Evolutionary conservation across 371 early-diverging fungal genomes (phyloP), one percentile per base, ranked within the genome.

Genomic region (Blakeslea trispora): DNA sequence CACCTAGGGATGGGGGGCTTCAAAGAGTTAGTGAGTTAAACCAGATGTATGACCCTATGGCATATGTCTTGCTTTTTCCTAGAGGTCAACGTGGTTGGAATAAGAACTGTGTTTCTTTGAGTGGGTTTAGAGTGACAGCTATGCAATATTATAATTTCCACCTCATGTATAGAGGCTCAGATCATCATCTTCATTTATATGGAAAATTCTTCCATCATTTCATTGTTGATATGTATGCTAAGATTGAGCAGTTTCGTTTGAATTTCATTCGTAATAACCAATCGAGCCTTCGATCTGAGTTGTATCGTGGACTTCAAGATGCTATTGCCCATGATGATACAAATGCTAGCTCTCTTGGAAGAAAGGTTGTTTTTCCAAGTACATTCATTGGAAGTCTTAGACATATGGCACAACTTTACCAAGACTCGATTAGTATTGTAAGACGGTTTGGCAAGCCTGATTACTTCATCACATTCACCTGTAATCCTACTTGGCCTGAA

Each of bases 391-490:
- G 68, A 8, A 56, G 63, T 18, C 66, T 63, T 24, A 53, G 64
- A 0, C 41, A 61, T 21, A 67, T 68, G 64, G 28, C 42, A 0
- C 64, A 65, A n/a, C 47, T 51, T 3, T 71, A 59, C 23, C 69
- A 72, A 35, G 68, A 74, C 55, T 61, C 67, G 0, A 62, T 72
- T 46, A 50, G 53, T 0, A 61, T 73, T 13, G 60, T 71, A 0
- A 34, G 64, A 3, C 0, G 19, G 0, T 59, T 57, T 41, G 66
- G 75, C 0, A 74, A 71, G 50, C 70, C 70, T 1, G 71, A 74
- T 42, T 45, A 63, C 0, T 77, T 77, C 45, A 59, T 77, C 3
- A 72, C 74, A 0, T 68, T 77, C 14, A 77, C 63, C 2, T 73
- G 70, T 47, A 72, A 73, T 22, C 69, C 74, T 0, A 45, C 17